Evolutionary conservation across 331 rosid genomes (phyloP).

Genomic region (Stylosanthes scabra): DNA sequence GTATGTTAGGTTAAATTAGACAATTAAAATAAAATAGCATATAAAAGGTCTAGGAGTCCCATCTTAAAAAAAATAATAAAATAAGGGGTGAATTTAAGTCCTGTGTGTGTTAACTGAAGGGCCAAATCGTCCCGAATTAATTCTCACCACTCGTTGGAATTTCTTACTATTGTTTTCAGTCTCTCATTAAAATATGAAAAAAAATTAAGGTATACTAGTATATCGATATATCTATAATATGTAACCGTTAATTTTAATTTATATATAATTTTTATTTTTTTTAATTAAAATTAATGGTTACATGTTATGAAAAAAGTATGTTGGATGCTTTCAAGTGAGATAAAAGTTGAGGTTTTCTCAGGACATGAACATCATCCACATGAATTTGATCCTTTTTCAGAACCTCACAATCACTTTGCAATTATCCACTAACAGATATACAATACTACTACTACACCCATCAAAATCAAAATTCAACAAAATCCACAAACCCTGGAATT

Average conservation of each 20-base stretch:
- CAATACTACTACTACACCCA: not conserved
- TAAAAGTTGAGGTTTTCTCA: slow-evolving; percentile 10
- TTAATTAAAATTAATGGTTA: too few species aligned
- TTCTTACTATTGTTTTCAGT: not conserved
- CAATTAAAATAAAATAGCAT: too few species aligned
- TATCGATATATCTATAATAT: too few species aligned
- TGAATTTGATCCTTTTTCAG: slow-evolving; percentile 58
- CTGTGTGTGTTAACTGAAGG: too few species aligned
- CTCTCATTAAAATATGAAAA: not conserved
- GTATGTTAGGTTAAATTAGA: too few species aligned
- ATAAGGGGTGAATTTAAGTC: too few species aligned
- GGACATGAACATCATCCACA: slow-evolving; percentile 66
- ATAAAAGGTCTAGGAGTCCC: too few species aligned
- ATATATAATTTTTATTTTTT: too few species aligned
- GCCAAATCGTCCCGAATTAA: not conserved
- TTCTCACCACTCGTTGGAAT: not conserved
- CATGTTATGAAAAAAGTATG: too few species aligned
- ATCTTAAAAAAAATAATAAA: too few species aligned
- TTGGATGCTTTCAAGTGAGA: slow-evolving; percentile 21
- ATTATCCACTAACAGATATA: slow-evolving; percentile 54
- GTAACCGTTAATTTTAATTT: too few species aligned
- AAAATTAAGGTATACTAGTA: too few species aligned
- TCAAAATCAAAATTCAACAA: slow-evolving; percentile 31
- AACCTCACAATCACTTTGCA: slow-evolving; percentile 60
- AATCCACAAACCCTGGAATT: slow-evolving; percentile 29